Evolutionary conservation across 805 yeast genomes (phyloP).

Genomic region (Cephaloascus fragrans): DNA sequence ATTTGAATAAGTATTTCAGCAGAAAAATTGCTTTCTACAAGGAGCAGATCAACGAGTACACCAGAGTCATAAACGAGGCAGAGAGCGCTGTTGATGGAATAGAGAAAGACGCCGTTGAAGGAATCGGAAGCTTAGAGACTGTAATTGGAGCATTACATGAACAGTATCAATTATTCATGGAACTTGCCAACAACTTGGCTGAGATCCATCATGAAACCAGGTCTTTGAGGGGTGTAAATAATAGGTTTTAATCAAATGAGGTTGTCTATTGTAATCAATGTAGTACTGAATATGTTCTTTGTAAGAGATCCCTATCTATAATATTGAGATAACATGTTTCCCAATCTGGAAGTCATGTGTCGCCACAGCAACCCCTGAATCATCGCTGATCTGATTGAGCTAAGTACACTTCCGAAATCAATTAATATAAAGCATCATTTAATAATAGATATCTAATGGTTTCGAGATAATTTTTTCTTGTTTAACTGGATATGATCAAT

Average conservation of each 20-base stretch:
- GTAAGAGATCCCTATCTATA: too few relatives aligned
- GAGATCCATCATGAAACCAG: slow-evolving; percentile 44
- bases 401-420: too few relatives aligned
- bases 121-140: slow-evolving; percentile 30
- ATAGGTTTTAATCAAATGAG: not conserved
- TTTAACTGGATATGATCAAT: too few relatives aligned
- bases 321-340: not conserved
- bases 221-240: not conserved
- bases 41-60: slow-evolving; percentile 39
- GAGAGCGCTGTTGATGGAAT: slow-evolving; percentile 57
- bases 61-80: slow-evolving; percentile 39
- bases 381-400: too few relatives aligned
- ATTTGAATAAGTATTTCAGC: slow-evolving; percentile 46
- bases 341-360: not conserved
- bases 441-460: too few relatives aligned
- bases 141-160: slow-evolving; percentile 54
- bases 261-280: not conserved
- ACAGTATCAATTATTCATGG: slow-evolving; percentile 66
- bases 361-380: not conserved
- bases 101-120: slow-evolving; percentile 38
- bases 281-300: too few relatives aligned
- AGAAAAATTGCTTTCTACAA: slow-evolving; percentile 30
- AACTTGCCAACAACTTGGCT: slow-evolving; percentile 64
- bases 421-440: too few relatives aligned
- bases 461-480: too few relatives aligned